Percentiles rank a stretch among this genome's conserved stretches.
Evolutionary conservation across 2,329 filamentous ascomycete species (phyloP).

Genomic region (Fusarium lyarnte): DNA sequence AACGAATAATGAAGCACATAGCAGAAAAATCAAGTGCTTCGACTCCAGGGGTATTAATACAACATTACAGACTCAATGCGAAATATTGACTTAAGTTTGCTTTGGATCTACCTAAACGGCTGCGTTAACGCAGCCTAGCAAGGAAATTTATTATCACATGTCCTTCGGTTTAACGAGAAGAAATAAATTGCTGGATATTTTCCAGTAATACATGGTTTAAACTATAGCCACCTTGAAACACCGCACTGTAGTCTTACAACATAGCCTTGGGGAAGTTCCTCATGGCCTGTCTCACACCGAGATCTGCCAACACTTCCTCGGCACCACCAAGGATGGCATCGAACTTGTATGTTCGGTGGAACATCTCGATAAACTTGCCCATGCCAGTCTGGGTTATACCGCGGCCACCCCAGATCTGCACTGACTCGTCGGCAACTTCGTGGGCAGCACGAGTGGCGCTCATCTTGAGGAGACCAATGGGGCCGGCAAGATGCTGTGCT

Average conservation of each 20-base stretch:
- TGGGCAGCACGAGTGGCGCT: slow-evolving; percentile 79
- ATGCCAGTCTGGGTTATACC: slow-evolving; percentile 84
- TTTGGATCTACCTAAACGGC: background rate
- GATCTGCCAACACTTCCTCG: slow-evolving; percentile 82
- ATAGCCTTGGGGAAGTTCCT: slow-evolving; percentile 86
- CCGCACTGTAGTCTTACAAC: slow-evolving; percentile 61
- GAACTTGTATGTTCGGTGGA: slow-evolving; percentile 86
- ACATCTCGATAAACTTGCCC: slow-evolving; percentile 85
- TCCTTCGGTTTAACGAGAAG: background rate
- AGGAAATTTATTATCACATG: background rate
- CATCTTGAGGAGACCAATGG: slow-evolving; percentile 85
- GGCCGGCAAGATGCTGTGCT: slow-evolving; percentile 77
- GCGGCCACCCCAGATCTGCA: slow-evolving; percentile 87
- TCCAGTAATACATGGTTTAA: slow-evolving; percentile 7
- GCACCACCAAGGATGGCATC: slow-evolving; percentile 81
- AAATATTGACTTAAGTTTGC: background rate
- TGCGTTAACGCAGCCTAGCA: background rate
- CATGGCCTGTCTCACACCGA: slow-evolving; percentile 86
- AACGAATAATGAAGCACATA: background rate
- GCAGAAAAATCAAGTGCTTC: background rate
- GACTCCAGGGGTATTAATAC: too few relatives aligned
- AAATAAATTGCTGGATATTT: background rate
- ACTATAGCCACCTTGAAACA: background rate
- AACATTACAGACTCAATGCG: background rate
- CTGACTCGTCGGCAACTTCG: slow-evolving; percentile 83